A percentile compares a stretch with the other conserved stretches of the same genome.
phyloP scores from a whole-genome alignment of 1,284 basidiomycete genomes.

The Apiotrichum brassicae region DNA sequence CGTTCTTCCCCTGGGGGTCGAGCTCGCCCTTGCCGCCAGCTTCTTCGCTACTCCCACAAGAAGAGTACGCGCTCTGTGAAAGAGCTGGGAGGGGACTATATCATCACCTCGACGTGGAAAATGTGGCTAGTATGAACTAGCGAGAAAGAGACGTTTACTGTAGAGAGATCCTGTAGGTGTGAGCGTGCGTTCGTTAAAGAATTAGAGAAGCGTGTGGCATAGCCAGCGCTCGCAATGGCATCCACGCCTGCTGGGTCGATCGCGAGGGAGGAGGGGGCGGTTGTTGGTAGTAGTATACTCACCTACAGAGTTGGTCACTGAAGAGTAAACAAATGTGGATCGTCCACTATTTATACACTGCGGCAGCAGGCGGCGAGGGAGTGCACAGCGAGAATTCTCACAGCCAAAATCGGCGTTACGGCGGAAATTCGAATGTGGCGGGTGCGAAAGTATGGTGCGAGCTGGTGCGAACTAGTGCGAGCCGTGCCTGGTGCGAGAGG shows the following conservation, averaged over 20 bases:
- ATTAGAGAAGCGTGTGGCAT: no score
- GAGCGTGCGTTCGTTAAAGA: neutral
- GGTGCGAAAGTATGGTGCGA: no score
- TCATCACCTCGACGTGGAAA: slow-evolving; percentile 48
- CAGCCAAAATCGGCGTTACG: no score
- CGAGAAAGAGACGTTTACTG: slow-evolving; percentile 42
- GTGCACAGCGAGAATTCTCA: no score
- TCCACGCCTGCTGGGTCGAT: neutral
- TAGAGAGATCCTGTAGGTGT: slow-evolving; percentile 42
- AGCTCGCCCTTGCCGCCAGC: slow-evolving; percentile 35
- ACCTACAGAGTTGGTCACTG: slow-evolving; percentile 1
- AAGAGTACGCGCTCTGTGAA: slow-evolving; percentile 39
- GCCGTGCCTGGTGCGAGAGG: no score
- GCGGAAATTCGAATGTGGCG: no score
- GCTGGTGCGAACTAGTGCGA: no score
- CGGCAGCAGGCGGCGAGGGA: neutral
- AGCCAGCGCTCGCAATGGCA: no score
- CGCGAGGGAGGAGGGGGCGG: no score
- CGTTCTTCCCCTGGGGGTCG: slow-evolving; percentile 23
- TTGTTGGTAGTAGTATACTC: neutral
- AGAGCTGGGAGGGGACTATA: slow-evolving; percentile 43
- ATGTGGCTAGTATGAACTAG: slow-evolving; percentile 48
- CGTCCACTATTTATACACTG: neutral
- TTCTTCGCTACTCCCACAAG: slow-evolving; percentile 38
- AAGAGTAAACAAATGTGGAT: neutral